Evolutionary conservation across 2,329 filamentous ascomycete genomes (phyloP).

Genomic region (Epichloe aotearoae): DNA sequence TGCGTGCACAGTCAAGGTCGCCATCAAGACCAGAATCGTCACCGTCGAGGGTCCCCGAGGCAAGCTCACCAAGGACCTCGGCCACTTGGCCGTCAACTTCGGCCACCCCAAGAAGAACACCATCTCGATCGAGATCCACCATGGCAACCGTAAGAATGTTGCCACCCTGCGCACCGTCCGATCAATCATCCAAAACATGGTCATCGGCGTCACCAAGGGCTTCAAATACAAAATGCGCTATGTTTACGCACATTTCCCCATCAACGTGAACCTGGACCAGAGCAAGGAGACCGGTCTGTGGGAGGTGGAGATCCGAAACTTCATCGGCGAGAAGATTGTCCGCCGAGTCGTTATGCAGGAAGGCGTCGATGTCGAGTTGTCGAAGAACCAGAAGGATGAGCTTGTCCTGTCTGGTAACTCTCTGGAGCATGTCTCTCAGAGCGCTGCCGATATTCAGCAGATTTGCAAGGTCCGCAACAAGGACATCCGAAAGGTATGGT

Average conservation of each 20-base stretch:
- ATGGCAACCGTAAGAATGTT: slow-evolving; percentile 94
- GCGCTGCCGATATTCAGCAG: slow-evolving; percentile 98
- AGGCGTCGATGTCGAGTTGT: slow-evolving; percentile 83
- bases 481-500: slow-evolving; percentile 95
- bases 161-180: slow-evolving; percentile 96
- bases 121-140: slow-evolving; percentile 97
- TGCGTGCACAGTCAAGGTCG: slow-evolving; percentile 68
- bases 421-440: slow-evolving; percentile 94
- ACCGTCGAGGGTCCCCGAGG: slow-evolving; percentile 96
- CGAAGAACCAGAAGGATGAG: slow-evolving; percentile 94
- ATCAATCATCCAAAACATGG: slow-evolving; percentile 96
- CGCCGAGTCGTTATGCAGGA: slow-evolving; percentile 78
- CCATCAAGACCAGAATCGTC: slow-evolving; percentile 92
- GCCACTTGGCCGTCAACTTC: slow-evolving; percentile 95
- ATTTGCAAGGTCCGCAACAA: slow-evolving; percentile 99
- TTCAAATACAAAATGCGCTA: slow-evolving; percentile 99
- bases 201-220: slow-evolving; percentile 95
- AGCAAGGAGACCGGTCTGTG: slow-evolving; percentile 75
- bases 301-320: slow-evolving; percentile 99
- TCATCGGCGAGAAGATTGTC: slow-evolving; percentile 98
- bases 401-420: slow-evolving; percentile 87
- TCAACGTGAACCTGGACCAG: slow-evolving; percentile 99
- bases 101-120: slow-evolving; percentile 69
- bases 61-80: slow-evolving; percentile 94
- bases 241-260: slow-evolving; percentile 99